phyloP scores from a whole-genome alignment of 169 alveolate species.

The Cyclospora cayetanensis region DNA sequence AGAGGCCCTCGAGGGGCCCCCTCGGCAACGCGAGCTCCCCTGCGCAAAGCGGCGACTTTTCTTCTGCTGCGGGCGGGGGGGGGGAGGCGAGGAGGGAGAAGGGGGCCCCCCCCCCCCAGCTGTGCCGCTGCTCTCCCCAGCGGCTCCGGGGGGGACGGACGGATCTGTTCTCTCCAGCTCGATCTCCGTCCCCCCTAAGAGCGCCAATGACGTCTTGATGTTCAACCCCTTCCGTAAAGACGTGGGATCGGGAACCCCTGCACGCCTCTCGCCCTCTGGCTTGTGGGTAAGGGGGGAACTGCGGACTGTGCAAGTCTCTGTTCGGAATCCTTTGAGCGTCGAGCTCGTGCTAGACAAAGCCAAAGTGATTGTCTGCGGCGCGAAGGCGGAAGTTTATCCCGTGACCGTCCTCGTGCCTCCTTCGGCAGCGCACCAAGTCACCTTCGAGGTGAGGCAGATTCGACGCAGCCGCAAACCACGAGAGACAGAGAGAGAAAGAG shows the following conservation, averaged over 20 bases:
- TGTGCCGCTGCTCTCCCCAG: background rate
- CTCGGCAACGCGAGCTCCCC: no score
- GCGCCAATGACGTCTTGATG: background rate
- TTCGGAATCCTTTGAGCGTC: constrained; percentile 6
- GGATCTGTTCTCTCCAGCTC: no score
- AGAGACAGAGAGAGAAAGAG: background rate
- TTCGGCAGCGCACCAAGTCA: constrained; percentile 50
- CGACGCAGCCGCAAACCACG: background rate
- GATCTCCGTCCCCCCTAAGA: background rate
- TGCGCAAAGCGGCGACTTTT: no score
- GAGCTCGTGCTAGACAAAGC: constrained; percentile 40
- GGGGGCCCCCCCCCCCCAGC: background rate
- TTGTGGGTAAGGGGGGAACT: constrained; percentile 51
- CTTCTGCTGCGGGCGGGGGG: no score
- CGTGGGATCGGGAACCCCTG: background rate
- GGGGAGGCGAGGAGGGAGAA: background rate
- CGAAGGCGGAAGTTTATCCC: constrained; percentile 43
- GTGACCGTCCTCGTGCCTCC: constrained; percentile 68
- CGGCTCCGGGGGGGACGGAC: background rate
- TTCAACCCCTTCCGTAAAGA: background rate
- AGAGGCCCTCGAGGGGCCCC: constrained; percentile 9
- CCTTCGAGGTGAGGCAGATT: constrained; percentile 36
- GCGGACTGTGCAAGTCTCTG: constrained; percentile 38
- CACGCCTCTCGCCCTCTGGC: constrained; percentile 1
- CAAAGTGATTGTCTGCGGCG: background rate